These are phyloP conservation scores for Seiridium cupressi DNA, from an alignment of 2,329 filamentous ascomycete genomes.

Conservation along the genomic window DNA sequence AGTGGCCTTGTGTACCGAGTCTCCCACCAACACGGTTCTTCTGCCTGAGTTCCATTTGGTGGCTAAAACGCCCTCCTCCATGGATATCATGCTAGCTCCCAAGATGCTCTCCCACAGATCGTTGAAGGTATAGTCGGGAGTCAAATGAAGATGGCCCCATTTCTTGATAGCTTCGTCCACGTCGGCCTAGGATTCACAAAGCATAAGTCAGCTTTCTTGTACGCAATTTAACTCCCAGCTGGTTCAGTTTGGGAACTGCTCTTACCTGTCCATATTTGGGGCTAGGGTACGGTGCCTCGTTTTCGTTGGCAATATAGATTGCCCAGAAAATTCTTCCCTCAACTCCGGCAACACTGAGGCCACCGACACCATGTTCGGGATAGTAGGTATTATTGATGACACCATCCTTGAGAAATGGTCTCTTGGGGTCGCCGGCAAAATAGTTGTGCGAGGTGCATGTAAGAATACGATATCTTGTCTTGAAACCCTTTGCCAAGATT, in stretches of 20 bases:
- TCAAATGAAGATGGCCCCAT: neutral
- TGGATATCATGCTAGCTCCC: neutral
- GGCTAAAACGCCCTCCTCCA: conserved; percentile 2
- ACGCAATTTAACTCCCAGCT: too few species aligned
- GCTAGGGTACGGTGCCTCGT: neutral
- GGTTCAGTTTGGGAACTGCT: too few species aligned
- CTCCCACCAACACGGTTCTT: neutral
- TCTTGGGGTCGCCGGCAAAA: neutral
- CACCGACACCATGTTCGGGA: neutral
- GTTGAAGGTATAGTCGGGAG: conserved; percentile 1
- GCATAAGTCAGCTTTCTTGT: too few species aligned
- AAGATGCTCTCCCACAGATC: neutral
- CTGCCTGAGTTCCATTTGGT: neutral
- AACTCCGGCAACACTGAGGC: neutral
- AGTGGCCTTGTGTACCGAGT: conserved; percentile 3
- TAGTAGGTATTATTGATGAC: neutral
- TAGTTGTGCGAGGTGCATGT: conserved; percentile 2
- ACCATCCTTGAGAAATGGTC: neutral
- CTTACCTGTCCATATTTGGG: neutral
- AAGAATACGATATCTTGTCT: neutral
- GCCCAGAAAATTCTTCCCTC: conserved; percentile 2
- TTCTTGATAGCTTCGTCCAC: conserved; percentile 1
- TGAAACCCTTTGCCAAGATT: neutral
- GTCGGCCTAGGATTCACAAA: neutral
- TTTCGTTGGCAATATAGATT: neutral